Percentiles rank a stretch among this genome's conserved stretches.
These are phyloP conservation scores for Malassezia arunalokei DNA, from an alignment of 1,284 basidiomycete species.

Conservation along the genomic window DNA sequence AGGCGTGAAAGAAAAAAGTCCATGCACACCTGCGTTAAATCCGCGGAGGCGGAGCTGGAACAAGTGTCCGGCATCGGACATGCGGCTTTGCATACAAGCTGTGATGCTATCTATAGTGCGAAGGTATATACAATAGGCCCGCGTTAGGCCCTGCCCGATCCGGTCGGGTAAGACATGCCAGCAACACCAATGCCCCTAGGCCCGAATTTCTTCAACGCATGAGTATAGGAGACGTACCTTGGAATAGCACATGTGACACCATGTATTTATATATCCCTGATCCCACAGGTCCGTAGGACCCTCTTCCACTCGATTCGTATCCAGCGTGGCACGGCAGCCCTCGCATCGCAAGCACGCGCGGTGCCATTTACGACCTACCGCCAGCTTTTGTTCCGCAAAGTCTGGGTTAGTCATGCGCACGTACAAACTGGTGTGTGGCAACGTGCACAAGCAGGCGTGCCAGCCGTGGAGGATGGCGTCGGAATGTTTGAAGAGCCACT, in stretches of 20 bases:
- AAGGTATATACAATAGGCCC: too few relatives aligned
- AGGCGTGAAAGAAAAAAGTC: too few relatives aligned
- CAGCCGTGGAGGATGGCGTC: conserved; percentile 18
- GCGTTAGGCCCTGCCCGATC: too few relatives aligned
- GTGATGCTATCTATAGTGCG: too few relatives aligned
- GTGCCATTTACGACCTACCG: conserved; percentile 40
- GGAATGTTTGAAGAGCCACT: neutral
- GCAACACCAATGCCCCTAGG: conserved; percentile 20
- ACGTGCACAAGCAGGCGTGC: conserved; percentile 36
- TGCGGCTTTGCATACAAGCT: too few relatives aligned
- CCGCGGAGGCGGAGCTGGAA: too few relatives aligned
- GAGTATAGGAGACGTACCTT: conserved; percentile 17
- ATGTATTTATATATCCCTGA: conserved; percentile 21
- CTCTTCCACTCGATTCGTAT: conserved; percentile 36
- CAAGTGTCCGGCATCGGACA: too few relatives aligned
- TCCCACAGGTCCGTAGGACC: conserved; percentile 21
- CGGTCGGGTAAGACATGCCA: conserved; percentile 17
- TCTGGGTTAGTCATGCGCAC: conserved; percentile 17
- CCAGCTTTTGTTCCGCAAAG: conserved; percentile 42
- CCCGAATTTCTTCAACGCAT: conserved; percentile 14
- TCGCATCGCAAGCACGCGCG: conserved; percentile 40
- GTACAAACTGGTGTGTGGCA: conserved; percentile 34
- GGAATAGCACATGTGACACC: conserved; percentile 41
- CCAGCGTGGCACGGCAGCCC: conserved; percentile 34
- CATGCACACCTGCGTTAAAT: too few relatives aligned